Conservation (phyloP, 495 filamentous ascomycete genomes). For the Aspergillus sclerotiicarbonarius region DNA sequence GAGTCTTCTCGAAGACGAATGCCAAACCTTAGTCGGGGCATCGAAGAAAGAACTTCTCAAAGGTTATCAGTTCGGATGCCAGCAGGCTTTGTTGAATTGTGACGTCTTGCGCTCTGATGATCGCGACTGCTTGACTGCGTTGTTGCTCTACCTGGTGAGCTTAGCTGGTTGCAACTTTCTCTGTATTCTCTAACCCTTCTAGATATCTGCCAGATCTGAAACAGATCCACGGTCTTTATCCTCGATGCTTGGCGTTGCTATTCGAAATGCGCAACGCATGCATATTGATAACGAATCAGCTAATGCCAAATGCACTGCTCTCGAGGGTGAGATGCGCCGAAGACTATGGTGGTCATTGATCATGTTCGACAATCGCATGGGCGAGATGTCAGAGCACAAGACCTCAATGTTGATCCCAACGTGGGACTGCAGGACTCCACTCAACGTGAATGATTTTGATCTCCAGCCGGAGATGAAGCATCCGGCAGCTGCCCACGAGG, state of each 20-base stretch:
- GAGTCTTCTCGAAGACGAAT: slow-evolving; percentile 45
- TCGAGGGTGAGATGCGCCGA: slow-evolving; percentile 59
- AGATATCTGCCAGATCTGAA: slow-evolving; percentile 48
- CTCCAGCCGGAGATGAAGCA: slow-evolving; percentile 50
- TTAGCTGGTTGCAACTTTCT: not conserved
- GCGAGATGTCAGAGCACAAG: slow-evolving; percentile 43
- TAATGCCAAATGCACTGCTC: slow-evolving; percentile 24
- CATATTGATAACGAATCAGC: slow-evolving; percentile 48
- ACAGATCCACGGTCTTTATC: slow-evolving; percentile 53
- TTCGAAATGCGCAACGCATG: slow-evolving; percentile 55
- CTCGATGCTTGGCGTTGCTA: slow-evolving; percentile 51
- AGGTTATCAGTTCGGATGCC: slow-evolving; percentile 52
- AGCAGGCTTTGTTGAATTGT: slow-evolving; percentile 52
- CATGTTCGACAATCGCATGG: slow-evolving; percentile 50
- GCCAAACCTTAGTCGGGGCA: slow-evolving; percentile 37
- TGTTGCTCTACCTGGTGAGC: slow-evolving; percentile 59
- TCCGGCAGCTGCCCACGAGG: slow-evolving; percentile 30
- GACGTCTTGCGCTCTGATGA: slow-evolving; percentile 44
- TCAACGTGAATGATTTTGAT: slow-evolving; percentile 58
- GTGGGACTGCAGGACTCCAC: slow-evolving; percentile 54
- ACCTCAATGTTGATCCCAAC: slow-evolving; percentile 40
- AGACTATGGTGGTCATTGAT: slow-evolving; percentile 60
- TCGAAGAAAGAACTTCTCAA: slow-evolving; percentile 44
- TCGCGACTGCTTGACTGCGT: slow-evolving; percentile 56
- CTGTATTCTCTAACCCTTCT: slow-evolving; percentile 8